phyloP scores from a whole-genome alignment of 2,329 filamentous ascomycete species.

The Trichoderma sp. region DNA sequence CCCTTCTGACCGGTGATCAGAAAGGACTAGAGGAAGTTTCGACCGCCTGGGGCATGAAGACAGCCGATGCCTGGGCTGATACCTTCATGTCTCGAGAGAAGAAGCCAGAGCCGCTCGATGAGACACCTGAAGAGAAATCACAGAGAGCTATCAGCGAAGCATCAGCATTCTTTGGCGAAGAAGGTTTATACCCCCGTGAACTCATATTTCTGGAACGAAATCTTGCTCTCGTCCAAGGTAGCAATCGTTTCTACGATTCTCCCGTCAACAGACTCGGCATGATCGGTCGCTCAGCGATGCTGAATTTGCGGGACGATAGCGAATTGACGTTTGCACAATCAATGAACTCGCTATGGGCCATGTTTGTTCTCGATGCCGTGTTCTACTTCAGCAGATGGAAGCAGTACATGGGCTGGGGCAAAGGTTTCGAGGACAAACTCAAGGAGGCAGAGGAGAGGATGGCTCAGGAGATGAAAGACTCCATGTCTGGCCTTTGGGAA shows the following conservation, averaged over 20 bases:
- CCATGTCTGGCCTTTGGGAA: constrained; percentile 12
- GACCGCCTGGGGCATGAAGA: constrained; percentile 14
- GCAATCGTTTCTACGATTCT: constrained; percentile 17
- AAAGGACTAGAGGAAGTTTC: constrained; percentile 12
- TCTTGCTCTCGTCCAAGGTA: constrained; percentile 12
- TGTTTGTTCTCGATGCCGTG: constrained; percentile 18
- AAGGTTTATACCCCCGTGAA: constrained; percentile 7
- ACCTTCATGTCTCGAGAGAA: constrained; percentile 16
- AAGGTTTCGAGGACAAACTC: constrained; percentile 12
- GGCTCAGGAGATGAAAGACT: constrained; percentile 17
- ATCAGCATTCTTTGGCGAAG: constrained; percentile 1
- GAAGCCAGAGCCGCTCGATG: background rate
- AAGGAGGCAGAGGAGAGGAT: constrained; percentile 20
- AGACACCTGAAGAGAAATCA: constrained; percentile 12
- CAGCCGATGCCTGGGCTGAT: constrained; percentile 11
- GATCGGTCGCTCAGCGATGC: constrained; percentile 20
- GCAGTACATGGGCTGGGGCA: constrained; percentile 19
- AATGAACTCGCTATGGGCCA: constrained; percentile 1
- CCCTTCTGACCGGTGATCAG: constrained; percentile 2
- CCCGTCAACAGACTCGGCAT: constrained; percentile 13
- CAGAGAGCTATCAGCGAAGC: background rate
- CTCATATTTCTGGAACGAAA: constrained; percentile 16
- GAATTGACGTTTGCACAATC: constrained; percentile 1
- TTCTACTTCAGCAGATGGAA: constrained; percentile 14
- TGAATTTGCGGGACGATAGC: background rate